These are phyloP conservation scores for Streptanthus diversifolius DNA, from an alignment of 345 rosid genomes.

Conservation along the genomic window DNA sequence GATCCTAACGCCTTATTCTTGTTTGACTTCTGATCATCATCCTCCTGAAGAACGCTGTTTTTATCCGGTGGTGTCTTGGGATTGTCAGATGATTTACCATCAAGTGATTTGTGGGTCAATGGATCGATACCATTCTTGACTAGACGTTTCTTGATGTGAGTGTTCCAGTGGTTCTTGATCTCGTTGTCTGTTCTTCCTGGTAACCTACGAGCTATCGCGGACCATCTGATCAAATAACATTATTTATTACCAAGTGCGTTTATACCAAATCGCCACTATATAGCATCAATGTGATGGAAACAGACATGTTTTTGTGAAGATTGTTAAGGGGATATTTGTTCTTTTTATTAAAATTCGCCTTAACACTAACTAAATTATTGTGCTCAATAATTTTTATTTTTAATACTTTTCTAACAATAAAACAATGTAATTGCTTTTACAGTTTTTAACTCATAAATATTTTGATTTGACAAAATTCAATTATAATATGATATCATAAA, in stretches of 20 bases:
- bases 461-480: neutral
- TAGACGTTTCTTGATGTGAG: constrained; percentile 48
- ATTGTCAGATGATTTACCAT: constrained; percentile 15
- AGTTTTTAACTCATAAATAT: neutral
- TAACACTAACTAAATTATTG: neutral
- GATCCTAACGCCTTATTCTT: neutral
- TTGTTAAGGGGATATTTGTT: neutral
- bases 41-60: neutral
- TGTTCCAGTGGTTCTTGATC: constrained; percentile 61
- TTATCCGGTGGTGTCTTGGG: neutral
- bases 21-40: constrained; percentile 8
- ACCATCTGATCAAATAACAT: constrained; percentile 43
- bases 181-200: constrained; percentile 57
- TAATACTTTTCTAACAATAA: neutral
- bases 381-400: neutral
- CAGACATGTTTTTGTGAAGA: neutral
- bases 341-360: neutral
- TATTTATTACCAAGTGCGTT: neutral
- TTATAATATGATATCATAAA: neutral
- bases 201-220: constrained; percentile 49
- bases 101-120: constrained; percentile 41
- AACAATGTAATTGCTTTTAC: neutral
- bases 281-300: neutral
- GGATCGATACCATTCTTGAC: constrained; percentile 45
- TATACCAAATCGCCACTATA: neutral